These are phyloP conservation scores for Gonapodya sp. DNA, from an alignment of 192 early-diverging fungal species.

Conservation along the genomic window DNA sequence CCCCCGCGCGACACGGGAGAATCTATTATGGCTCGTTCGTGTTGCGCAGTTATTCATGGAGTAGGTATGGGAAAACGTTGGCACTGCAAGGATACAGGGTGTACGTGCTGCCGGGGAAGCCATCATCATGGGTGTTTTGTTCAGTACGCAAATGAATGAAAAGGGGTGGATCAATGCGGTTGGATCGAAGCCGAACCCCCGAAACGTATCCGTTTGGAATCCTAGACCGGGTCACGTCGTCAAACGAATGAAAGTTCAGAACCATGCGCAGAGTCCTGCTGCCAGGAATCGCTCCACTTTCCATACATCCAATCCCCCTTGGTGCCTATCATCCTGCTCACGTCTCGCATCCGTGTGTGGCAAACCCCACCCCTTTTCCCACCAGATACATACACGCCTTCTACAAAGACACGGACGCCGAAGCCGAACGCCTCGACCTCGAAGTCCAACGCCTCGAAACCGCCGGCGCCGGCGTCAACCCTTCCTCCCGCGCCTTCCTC, in stretches of 20 bases:
- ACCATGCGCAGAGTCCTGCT: background rate
- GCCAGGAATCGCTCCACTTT: background rate
- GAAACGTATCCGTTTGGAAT: too few relatives aligned
- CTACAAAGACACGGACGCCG: background rate
- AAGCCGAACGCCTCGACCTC: conserved; percentile 1
- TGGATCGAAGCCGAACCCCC: too few relatives aligned
- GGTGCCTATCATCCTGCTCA: background rate
- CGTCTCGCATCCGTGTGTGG: background rate
- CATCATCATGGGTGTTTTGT: background rate
- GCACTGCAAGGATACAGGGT: too few relatives aligned
- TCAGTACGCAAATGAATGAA: too few relatives aligned
- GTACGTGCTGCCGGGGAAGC: background rate
- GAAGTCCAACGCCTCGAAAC: background rate
- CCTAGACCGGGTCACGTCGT: too few relatives aligned
- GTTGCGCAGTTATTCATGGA: background rate
- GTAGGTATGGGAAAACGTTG: too few relatives aligned
- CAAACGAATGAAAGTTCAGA: too few relatives aligned
- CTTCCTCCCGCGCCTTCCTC: background rate
- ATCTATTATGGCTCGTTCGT: background rate
- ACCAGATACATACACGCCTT: background rate
- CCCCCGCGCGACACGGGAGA: background rate
- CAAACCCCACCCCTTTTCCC: background rate
- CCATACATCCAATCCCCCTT: background rate
- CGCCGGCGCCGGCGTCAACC: background rate
- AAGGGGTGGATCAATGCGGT: too few relatives aligned